Base-by-base conservation (phyloP, 345 rosid species). In the Eucalyptus marginata region DNA sequence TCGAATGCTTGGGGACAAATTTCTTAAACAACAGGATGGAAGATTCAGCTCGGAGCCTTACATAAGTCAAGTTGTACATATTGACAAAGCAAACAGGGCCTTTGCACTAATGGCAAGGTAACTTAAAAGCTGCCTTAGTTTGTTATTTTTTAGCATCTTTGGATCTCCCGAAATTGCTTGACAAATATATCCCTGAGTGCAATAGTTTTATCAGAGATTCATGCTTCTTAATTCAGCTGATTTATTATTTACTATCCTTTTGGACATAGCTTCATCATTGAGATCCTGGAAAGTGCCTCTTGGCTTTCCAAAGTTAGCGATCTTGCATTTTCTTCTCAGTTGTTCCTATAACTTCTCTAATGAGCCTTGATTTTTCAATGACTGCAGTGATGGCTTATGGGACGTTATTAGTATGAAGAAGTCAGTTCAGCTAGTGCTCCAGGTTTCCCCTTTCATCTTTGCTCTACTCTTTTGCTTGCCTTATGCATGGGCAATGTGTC, bases 1-100 rank as follows among this genome's bases (percentile, higher is more conserved):
- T 76, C 94, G 99, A 88, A 95, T 97, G 99, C 99, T 98, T 87
- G 99, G 99, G 89, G 99, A 96, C 93, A 98, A 98, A 87, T 98
- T 95, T 92, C 91, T 95, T 89, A 98, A 98, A 92, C 95, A 95
- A 93, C 97, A 97, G 93, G 99, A 98, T 84, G 88, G 91, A 18
- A 95, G 99, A 50, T 97, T 97, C 91, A 95, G 96, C 88, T 93
- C 98, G 22, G 98, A 96, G 92, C 99, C 99, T 58, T 95, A 91
- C 88, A 93, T 96, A 91, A 98, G 99, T 90, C 91, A 92, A 91
- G 95, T 93, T 90, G 93, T 97, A 89, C 95, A 91, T 89, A 91
- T 98, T 88, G 89, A 93, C 91, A 93, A 86, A 89, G 89, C 94
- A 49, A 93, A 96, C 89, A 92, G 87, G 27, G 94, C 92, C 64